Evolutionary conservation across 345 rosid species (phyloP).

Genomic region (Aurinia saxatilis): DNA sequence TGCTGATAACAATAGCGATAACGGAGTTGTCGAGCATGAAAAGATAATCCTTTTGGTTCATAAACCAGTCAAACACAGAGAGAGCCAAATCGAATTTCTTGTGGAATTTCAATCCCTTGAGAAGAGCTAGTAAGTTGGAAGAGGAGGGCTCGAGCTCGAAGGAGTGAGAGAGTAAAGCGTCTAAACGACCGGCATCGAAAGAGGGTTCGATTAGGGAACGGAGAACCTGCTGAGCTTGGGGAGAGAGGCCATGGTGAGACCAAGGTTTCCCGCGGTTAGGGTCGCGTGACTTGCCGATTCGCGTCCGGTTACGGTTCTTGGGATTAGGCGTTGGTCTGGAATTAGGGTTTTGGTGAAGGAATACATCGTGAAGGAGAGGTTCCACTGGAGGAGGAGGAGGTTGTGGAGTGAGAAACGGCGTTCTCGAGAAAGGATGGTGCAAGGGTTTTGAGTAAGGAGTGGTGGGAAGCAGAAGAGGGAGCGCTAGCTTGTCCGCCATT

Average conservation of each 20-base stretch:
- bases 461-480: conserved; percentile 63
- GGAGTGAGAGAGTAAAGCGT: conserved; percentile 31
- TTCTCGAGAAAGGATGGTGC: conserved; percentile 21
- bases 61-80: conserved; percentile 69
- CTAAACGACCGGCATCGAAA: conserved; percentile 44
- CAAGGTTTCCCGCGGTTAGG: conserved; percentile 74
- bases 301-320: conserved; percentile 38
- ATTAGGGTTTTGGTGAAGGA: conserved; percentile 29
- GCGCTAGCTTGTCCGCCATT: conserved; percentile 75
- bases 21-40: conserved; percentile 44
- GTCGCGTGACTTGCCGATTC: conserved; percentile 61
- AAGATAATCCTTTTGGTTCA: conserved; percentile 37
- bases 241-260: conserved; percentile 58
- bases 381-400: conserved; percentile 30
- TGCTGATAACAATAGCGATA: conserved; percentile 55
- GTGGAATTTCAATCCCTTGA: conserved; percentile 70
- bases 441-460: conserved; percentile 48
- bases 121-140: conserved; percentile 51
- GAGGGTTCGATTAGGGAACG: conserved; percentile 42
- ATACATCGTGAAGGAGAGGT: conserved; percentile 40
- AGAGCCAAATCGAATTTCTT: conserved; percentile 60
- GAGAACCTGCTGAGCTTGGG: conserved; percentile 56
- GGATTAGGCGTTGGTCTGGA: conserved; percentile 20
- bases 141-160: conserved; percentile 35
- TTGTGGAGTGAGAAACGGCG: conserved; percentile 14